Base-by-base conservation (phyloP, 371 early-diverging fungal genomes). In the Coemansia sp. region DNA sequence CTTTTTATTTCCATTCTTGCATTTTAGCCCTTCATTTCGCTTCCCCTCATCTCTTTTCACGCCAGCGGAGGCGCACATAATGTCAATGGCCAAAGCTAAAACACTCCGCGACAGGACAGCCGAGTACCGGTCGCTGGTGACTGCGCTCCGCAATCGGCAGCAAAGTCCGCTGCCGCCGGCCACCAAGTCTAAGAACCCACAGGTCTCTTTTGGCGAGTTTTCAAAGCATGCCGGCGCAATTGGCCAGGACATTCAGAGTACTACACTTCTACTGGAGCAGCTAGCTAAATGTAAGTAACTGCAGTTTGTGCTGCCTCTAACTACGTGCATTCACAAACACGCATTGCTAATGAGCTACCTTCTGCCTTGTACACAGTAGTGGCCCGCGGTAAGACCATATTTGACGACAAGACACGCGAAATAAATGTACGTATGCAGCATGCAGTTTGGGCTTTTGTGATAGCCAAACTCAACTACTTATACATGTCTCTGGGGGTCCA, bases 371-470 rank as follows among this genome's bases (percentile, higher is more conserved):
- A 1, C 14, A 9, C 5, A 50, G 53, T 72, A 78, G 79, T 83
- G 53, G 82, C 83, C 9, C 69, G 75, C 26, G 54, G 73, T 12
- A 70, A 77, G 53, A 79, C 83, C 6, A 67, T 83, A 52, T 83
- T 83, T 30, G 84, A 83, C 64, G 83, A 83, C 75, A 72, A 57
- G 52, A 69, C 81, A n/a, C 59, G 53, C 33, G 80, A 83, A 18
- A 83, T 83, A 25, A 80, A 74, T 28, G 70, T 80, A 75, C 47
- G 78, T 18, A 25, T 2, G 20, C 44, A 44, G n/a, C 44, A 44
- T 44, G 44, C 44, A 5, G 11, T n/a, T 16, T 12, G n/a, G 44
- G 44, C 44, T 5, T 6, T n/a, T 44, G 44, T n/a, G 12, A 16
- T n/a, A n/a, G 12, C n/a, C 3, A 16, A 44, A 3, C 2, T 5